These are phyloP conservation scores for Viridothelium virens DNA, from an alignment of 495 filamentous ascomycete genomes.

Conservation along the genomic window DNA sequence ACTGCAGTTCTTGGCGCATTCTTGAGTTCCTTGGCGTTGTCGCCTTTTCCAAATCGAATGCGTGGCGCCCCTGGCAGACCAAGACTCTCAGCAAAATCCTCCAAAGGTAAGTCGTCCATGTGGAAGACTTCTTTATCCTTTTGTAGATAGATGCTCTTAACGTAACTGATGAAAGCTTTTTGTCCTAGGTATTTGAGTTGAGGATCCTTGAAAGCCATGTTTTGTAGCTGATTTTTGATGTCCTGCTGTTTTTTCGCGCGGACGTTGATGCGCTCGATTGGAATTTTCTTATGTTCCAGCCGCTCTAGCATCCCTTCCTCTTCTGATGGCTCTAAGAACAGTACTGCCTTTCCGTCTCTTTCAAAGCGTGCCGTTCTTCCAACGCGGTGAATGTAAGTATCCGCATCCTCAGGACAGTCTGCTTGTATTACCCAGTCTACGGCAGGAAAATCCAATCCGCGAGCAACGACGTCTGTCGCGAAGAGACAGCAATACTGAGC, in stretches of 20 bases:
- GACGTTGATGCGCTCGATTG: constrained; percentile 74
- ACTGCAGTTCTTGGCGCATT: constrained; percentile 63
- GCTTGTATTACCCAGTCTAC: constrained; percentile 97
- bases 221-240: constrained; percentile 75
- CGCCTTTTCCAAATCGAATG: constrained; percentile 85
- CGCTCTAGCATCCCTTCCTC: constrained; percentile 76
- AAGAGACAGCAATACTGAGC: constrained; percentile 81
- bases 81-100: constrained; percentile 75
- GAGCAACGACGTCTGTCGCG: constrained; percentile 87
- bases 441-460: constrained; percentile 90
- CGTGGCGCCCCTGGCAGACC: constrained; percentile 84
- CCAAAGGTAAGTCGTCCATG: constrained; percentile 67
- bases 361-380: constrained; percentile 93
- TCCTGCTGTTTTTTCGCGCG: constrained; percentile 81
- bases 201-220: constrained; percentile 89
- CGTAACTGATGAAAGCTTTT: constrained; percentile 89
- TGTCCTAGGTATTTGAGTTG: constrained; percentile 92
- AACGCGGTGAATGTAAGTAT: constrained; percentile 96
- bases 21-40: constrained; percentile 63
- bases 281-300: constrained; percentile 80
- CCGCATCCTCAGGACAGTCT: constrained; percentile 91
- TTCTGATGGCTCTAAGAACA: constrained; percentile 89
- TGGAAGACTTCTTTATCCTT: constrained; percentile 91
- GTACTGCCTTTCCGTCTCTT: constrained; percentile 72
- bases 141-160: constrained; percentile 72